Evolutionary conservation across 768 basidiomycete genomes (phyloP).

Genomic region (Cantharellus cinnabarinus): DNA sequence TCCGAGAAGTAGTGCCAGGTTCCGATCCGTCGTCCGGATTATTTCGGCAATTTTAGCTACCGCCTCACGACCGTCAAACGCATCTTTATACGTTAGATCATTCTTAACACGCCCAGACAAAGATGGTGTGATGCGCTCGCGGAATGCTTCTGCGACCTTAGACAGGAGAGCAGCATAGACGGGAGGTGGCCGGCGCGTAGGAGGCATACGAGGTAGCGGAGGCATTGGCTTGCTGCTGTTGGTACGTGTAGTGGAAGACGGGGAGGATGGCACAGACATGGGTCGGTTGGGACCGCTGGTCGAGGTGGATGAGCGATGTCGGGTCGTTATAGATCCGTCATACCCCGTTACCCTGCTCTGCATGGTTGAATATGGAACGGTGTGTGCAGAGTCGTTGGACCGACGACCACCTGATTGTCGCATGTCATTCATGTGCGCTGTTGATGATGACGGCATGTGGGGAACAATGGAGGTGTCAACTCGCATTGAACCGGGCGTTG

Average conservation of each 20-base stretch:
- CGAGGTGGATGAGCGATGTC: background rate
- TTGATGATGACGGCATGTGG: too few relatives aligned
- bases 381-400: too few relatives aligned
- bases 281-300: background rate
- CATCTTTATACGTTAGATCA: conserved; percentile 85
- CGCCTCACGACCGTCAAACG: conserved; percentile 92
- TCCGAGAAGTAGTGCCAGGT: conserved; percentile 85
- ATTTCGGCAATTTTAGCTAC: conserved; percentile 96
- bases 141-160: conserved; percentile 84
- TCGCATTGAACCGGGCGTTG: conserved; percentile 1
- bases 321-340: background rate
- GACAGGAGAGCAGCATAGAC: conserved; percentile 95
- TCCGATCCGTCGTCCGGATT: conserved; percentile 95
- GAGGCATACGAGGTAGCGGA: conserved; percentile 6
- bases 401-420: too few relatives aligned
- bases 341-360: too few relatives aligned
- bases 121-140: conserved; percentile 38
- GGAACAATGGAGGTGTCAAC: too few relatives aligned
- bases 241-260: conserved; percentile 9
- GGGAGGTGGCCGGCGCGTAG: conserved; percentile 6
- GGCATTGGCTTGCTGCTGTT: conserved; percentile 20
- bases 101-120: conserved; percentile 76
- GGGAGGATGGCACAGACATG: background rate
- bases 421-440: too few relatives aligned
- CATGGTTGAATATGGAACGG: too few relatives aligned